Base-by-base conservation (phyloP, 169 alveolate species). In the Miamiensis avidus region DNA sequence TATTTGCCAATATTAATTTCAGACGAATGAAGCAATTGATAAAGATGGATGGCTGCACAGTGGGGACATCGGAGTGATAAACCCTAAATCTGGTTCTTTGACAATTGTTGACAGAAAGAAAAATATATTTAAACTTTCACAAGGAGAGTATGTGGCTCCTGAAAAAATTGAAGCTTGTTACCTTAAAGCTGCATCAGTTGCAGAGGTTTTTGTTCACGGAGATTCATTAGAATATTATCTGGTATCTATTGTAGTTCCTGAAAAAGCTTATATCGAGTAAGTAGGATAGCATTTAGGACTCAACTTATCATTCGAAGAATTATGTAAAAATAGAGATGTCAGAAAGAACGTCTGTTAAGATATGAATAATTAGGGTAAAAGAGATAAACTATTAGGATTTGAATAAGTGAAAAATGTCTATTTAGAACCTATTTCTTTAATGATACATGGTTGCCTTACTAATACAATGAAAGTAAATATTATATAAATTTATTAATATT, bases 131-230 rank as follows among this genome's bases (percentile, higher is more conserved):
- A 98, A 98, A 87, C 92, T 98, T 29, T 93, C 98, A 34, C 98
- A 98, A 92, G 99, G 99, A 34, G 99, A 98, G 83, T 98, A 98
- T 88, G 95, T 98, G 34, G 98, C 99, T 33, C 99, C 99, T 25
- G 99, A 97, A 65, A 96, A 97, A 79, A 86, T 97, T 29, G 99
- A 98, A 93, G 91, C 88, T 74, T 84, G 94, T 77, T 97, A 97
- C 86, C 77, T 76, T 34, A 91, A 93, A 82, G 87, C 87, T 74
- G 72, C 74, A 69, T 91, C 86, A 30, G 83, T 95, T 29, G 73
- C 89, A 72, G 89, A 89, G 83, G 64, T 85, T 77, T 85, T 93
- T 89, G 91, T 93, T 32, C 85, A 93, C 88, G 94, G 95, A 75
- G 89, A 94, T 89, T 83, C 94, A 26, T 64, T 84, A 78, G 33